Evolutionary conservation across 139 green algal species (phyloP), one percentile per base, ranked within the genome.

Genomic region (Deuterostichococcus epilithicus): DNA sequence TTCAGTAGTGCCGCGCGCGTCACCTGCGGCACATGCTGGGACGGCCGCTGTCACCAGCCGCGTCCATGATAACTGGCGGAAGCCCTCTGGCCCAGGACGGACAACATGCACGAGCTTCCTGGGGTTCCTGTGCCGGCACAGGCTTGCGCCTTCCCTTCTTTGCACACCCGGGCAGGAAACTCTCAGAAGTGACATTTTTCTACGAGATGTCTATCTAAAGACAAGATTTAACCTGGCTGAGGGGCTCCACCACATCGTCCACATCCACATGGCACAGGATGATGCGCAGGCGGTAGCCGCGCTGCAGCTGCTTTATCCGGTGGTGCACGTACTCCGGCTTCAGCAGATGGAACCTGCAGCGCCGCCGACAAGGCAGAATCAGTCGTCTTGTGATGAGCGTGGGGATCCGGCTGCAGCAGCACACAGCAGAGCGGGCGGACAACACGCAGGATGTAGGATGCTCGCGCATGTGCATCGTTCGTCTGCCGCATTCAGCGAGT

Each of bases 261-360:
- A 91, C 84, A 76, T 98, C 94, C 71, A 98, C 87, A 35, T 97
- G 89, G 70, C 84, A 90, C 32, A 98, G 83, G 59, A 98, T 71
- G 45, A 98, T 78, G 0, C 86, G 82, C 68, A 96, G 81, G 13
- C 91, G 80, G 81, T 87, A 98, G 36, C 76, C 75, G 0, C 86
- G 88, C 82, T 93, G 88, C 70, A 97, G 79, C 78, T 93, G 90
- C 38, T 88, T 84, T 65, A 98, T 93, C 69, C 94, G 88, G 32
- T 84, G 63, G 65, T 93, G 78, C 44, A 98, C 85, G 83, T 98
- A 98, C 30, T 97, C 90, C 3, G 94, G 94, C 75, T 98, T 92
- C 33, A 98, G 87, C 71, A 97, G 78, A 82, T 98, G 94, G 76
- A 94, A 98, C 75, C 92, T 96, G 88, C 20, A 68, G 36, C 13